Conservation (phyloP, 768 basidiomycete species). For the Suillus sp. region DNA sequence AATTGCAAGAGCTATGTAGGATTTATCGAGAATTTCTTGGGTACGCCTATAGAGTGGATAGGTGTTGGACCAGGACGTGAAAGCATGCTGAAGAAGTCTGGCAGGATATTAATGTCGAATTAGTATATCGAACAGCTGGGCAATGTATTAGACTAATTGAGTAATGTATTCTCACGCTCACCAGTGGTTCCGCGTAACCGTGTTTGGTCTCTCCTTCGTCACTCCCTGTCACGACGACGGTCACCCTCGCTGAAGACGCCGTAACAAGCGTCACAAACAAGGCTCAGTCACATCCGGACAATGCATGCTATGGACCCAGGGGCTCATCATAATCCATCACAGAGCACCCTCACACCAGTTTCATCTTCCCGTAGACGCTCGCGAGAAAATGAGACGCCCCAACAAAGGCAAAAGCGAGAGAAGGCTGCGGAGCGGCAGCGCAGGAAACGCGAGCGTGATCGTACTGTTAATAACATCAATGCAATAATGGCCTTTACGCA, state of each 20-base stretch:
- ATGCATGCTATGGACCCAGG: constrained; percentile 39
- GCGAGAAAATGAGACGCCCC: constrained; percentile 73
- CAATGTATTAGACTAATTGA: background rate
- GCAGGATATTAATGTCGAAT: constrained; percentile 20
- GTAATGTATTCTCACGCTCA: constrained; percentile 29
- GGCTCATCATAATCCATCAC: constrained; percentile 34
- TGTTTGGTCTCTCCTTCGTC: constrained; percentile 30
- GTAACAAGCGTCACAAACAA: constrained; percentile 37
- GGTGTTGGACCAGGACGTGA: constrained; percentile 89
- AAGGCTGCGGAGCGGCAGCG: constrained; percentile 87
- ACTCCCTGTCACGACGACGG: constrained; percentile 25
- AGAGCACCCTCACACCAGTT: constrained; percentile 33
- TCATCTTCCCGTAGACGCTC: constrained; percentile 53
- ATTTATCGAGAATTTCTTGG: constrained; percentile 79
- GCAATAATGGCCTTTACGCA: constrained; percentile 46
- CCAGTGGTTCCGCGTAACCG: constrained; percentile 19
- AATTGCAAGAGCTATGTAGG: constrained; percentile 85
- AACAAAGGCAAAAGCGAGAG: constrained; percentile 76
- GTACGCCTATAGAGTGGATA: constrained; percentile 85
- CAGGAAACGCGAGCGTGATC: constrained; percentile 75
- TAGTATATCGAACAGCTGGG: constrained; percentile 12
- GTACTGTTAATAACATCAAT: constrained; percentile 42
- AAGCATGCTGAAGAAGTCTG: constrained; percentile 57
- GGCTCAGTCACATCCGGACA: constrained; percentile 16
- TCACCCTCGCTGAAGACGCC: constrained; percentile 25